A percentile compares a stretch with the other conserved stretches of the same genome.
These are phyloP conservation scores for Lepraria neglecta DNA, from an alignment of 495 filamentous ascomycete species.

Conservation along the genomic window DNA sequence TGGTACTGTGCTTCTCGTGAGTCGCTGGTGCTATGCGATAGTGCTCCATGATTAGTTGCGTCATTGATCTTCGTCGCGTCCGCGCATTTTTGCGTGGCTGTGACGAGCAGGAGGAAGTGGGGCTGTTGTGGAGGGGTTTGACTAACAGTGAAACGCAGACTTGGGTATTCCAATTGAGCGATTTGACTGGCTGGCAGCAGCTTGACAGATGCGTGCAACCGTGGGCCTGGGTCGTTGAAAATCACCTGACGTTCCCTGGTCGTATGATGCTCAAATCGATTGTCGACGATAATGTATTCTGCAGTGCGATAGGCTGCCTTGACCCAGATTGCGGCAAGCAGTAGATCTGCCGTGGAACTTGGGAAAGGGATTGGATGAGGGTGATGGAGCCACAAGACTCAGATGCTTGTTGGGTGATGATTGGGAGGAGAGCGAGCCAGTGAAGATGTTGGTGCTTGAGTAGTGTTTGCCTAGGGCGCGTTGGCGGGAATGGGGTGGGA, in stretches of 20 bases:
- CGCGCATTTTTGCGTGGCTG: conserved; percentile 1
- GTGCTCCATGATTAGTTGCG: conserved; percentile 20
- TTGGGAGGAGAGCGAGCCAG: conserved; percentile 30
- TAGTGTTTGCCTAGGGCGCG: conserved; percentile 6
- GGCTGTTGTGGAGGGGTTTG: conserved; percentile 11
- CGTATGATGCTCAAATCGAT: conserved; percentile 14
- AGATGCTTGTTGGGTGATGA: conserved; percentile 23
- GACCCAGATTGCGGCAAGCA: conserved; percentile 10
- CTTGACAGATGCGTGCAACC: conserved; percentile 16
- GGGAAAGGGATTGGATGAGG: conserved; percentile 12
- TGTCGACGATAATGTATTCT: conserved; percentile 5
- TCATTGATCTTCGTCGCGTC: conserved; percentile 22
- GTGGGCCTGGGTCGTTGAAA: conserved; percentile 17
- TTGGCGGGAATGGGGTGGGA: neutral
- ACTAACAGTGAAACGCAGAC: conserved; percentile 10
- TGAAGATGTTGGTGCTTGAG: conserved; percentile 18
- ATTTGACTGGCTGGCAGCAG: conserved; percentile 17
- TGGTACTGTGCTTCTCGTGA: neutral
- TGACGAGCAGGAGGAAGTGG: conserved; percentile 9
- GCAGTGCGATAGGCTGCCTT: conserved; percentile 20
- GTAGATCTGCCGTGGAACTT: conserved; percentile 22
- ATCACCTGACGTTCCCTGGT: conserved; percentile 21
- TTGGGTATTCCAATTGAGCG: conserved; percentile 17
- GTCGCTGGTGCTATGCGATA: conserved; percentile 15
- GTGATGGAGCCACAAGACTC: neutral